Evolutionary conservation across 208 protist genomes (phyloP).

Genomic region (Endotrypanum monterogeii): DNA sequence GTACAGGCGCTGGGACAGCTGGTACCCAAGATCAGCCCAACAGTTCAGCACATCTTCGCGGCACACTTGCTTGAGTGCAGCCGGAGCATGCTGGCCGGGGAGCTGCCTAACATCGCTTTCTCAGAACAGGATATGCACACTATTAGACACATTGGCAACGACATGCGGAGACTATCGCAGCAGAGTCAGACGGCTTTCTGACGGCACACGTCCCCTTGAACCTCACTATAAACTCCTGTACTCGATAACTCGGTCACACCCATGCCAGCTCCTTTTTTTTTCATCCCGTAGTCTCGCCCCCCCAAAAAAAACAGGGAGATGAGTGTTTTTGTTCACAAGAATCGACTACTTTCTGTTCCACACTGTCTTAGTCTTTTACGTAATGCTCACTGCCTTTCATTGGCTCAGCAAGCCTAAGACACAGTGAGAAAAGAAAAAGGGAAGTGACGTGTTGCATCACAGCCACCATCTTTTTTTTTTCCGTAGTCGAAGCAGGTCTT

Average conservation of each 20-base stretch:
- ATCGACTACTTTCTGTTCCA: background rate
- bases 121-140: slow-evolving; percentile 37
- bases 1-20: slow-evolving; percentile 43
- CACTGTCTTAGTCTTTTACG: background rate
- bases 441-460: background rate
- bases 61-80: slow-evolving; percentile 74
- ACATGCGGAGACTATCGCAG: slow-evolving; percentile 27
- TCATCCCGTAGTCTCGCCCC: background rate
- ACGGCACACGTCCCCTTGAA: background rate
- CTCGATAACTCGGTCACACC: background rate
- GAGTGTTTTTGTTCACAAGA: background rate
- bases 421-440: background rate
- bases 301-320: background rate
- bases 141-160: slow-evolving; percentile 36
- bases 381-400: background rate
- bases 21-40: slow-evolving; percentile 35
- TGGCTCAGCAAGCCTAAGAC: background rate
- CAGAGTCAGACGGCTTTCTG: background rate
- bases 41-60: slow-evolving; percentile 46
- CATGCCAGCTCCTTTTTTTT: background rate
- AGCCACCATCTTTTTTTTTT: background rate
- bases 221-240: background rate
- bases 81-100: slow-evolving; percentile 48
- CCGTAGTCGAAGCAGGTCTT: background rate
- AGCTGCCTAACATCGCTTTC: slow-evolving; percentile 37